Conservation (phyloP, 2,329 filamentous ascomycete genomes). For the Hyphodiscus sp. region DNA sequence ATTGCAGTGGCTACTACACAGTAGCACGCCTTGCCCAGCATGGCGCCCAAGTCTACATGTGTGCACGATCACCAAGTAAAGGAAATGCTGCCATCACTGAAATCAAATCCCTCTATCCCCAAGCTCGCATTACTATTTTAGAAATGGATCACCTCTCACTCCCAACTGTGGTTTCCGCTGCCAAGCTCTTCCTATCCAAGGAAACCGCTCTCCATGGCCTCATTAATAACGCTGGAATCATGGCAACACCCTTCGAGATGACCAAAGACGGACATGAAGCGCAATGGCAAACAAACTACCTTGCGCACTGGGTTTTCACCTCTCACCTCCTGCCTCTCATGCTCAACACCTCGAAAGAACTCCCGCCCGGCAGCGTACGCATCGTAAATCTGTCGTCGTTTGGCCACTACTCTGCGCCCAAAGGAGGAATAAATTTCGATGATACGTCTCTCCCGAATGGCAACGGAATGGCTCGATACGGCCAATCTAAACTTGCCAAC, state of each 20-base stretch:
- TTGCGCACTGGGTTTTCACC: conserved; percentile 26
- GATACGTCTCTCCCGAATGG: conserved; percentile 27
- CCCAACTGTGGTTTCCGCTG: conserved; percentile 29
- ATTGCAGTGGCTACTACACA: conserved; percentile 18
- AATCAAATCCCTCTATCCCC: conserved; percentile 14
- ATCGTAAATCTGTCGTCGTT: conserved; percentile 20
- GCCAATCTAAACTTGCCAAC: conserved; percentile 41
- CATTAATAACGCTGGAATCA: conserved; percentile 36
- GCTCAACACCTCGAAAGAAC: conserved; percentile 12
- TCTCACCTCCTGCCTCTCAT: conserved; percentile 18
- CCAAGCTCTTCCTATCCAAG: conserved; percentile 13
- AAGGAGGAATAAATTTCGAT: conserved; percentile 17
- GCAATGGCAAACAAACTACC: conserved; percentile 29
- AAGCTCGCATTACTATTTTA: conserved; percentile 24
- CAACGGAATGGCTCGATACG: conserved; percentile 35
- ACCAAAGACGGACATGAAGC: conserved; percentile 35
- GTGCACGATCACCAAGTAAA: conserved; percentile 16
- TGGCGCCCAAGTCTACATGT: conserved; percentile 23
- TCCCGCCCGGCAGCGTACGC: conserved; percentile 19
- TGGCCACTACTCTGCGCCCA: conserved; percentile 17
- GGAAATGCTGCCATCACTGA: conserved; percentile 13
- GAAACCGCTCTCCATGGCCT: conserved; percentile 32
- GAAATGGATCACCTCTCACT: conserved; percentile 33
- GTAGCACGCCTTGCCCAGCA: conserved; percentile 18
- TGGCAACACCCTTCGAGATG: conserved; percentile 31